A percentile compares a stretch with the other conserved stretches of the same genome.
These are phyloP conservation scores for Alternaria metachromatica DNA, from an alignment of 2,329 filamentous ascomycete genomes.

Conservation along the genomic window DNA sequence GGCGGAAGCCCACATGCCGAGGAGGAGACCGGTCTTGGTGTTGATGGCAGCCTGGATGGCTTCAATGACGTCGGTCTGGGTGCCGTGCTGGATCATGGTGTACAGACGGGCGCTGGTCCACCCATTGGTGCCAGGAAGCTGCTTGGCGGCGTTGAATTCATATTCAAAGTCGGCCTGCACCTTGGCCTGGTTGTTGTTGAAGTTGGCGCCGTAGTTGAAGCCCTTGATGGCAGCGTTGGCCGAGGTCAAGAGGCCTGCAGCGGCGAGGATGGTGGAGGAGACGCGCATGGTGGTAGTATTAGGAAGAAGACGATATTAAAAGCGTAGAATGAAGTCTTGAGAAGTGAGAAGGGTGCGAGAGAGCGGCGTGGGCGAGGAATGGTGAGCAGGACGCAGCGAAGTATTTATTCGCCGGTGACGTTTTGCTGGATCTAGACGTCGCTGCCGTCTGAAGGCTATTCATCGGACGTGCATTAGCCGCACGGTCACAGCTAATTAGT, in stretches of 20 bases:
- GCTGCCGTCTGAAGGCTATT: conserved; percentile 7
- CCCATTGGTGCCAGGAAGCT: conserved; percentile 67
- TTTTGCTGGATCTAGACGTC: conserved; percentile 10
- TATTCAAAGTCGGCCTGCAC: conserved; percentile 70
- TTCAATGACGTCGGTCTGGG: conserved; percentile 68
- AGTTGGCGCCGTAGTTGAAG: conserved; percentile 76
- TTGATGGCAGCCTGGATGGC: conserved; percentile 82
- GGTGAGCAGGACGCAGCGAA: conserved; percentile 9
- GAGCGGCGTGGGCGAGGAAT: conserved; percentile 4
- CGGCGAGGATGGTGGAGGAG: conserved; percentile 43
- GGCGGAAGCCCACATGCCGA: conserved; percentile 83
- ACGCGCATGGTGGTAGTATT: conserved; percentile 41
- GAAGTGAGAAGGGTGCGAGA: not conserved
- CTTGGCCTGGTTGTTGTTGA: conserved; percentile 67
- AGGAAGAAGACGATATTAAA: conserved; percentile 12
- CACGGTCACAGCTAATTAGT: conserved; percentile 23
- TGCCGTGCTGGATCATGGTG: conserved; percentile 75
- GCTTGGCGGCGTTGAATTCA: conserved; percentile 71
- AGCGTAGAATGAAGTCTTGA: conserved; percentile 2
- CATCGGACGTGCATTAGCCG: conserved; percentile 25
- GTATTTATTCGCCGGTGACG: conserved; percentile 29
- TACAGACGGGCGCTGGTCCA: conserved; percentile 72
- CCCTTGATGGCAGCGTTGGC: conserved; percentile 56
- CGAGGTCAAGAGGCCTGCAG: conserved; percentile 49
- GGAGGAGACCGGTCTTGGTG: conserved; percentile 77